phyloP scores from a whole-genome alignment of 176 grass and related monocot species.

The Cenchrus fungigraminus region DNA sequence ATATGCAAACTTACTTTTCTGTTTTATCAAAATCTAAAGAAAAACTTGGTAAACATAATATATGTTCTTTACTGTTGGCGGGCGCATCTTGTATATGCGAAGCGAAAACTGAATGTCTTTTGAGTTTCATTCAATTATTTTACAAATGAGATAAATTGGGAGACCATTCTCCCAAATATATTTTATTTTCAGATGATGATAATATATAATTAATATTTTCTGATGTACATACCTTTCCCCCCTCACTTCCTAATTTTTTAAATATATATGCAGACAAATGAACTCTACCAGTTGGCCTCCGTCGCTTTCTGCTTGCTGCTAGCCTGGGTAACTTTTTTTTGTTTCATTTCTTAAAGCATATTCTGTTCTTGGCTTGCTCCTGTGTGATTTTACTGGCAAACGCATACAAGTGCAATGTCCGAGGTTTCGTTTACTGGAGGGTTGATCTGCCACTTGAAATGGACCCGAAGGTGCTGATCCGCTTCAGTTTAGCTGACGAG shows the following conservation, averaged over 20 bases:
- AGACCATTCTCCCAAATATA: background rate
- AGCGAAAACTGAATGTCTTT: background rate
- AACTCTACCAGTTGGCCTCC: conserved; percentile 93
- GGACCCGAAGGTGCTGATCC: too few species aligned
- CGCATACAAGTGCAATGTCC: too few species aligned
- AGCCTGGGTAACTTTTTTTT: conserved; percentile 83
- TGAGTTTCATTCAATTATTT: background rate
- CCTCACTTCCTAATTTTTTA: conserved; percentile 27
- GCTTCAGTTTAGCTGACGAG: too few species aligned
- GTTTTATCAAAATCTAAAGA: background rate
- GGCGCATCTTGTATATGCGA: background rate
- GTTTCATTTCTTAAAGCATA: background rate
- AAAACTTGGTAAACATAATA: background rate
- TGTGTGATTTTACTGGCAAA: too few species aligned
- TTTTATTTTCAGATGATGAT: background rate
- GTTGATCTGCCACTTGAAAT: too few species aligned
- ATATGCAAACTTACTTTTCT: background rate
- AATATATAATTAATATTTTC: background rate
- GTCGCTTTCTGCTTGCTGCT: conserved; percentile 94
- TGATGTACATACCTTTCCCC: conserved; percentile 9
- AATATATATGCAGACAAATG: conserved; percentile 85
- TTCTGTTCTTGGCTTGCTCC: background rate
- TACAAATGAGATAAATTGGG: background rate
- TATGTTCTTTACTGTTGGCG: background rate
- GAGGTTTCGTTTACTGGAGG: too few species aligned